A percentile compares a stretch with the other conserved stretches of the same genome.
phyloP scores from a whole-genome alignment of 768 basidiomycete genomes.

The Crassisporium funariophilum region DNA sequence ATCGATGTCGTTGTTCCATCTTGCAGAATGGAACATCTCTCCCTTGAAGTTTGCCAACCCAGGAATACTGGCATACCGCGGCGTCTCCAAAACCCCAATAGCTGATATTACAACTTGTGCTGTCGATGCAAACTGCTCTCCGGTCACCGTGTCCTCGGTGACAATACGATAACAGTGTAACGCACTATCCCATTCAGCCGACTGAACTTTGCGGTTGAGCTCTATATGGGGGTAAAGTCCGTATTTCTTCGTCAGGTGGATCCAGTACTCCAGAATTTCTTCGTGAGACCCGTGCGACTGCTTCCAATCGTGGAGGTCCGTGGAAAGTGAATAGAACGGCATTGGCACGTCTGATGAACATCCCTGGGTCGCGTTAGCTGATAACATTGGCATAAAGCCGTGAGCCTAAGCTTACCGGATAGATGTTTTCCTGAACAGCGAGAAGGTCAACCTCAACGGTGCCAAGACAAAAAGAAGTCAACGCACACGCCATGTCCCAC shows the following conservation, averaged over 20 bases:
- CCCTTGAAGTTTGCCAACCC: constrained; percentile 47
- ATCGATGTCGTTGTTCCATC: constrained; percentile 44
- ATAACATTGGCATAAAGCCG: too few species aligned
- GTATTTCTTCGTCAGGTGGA: constrained; percentile 42
- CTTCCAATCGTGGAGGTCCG: constrained; percentile 50
- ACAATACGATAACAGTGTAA: constrained; percentile 39
- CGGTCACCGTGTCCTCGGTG: constrained; percentile 34
- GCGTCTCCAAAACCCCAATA: constrained; percentile 48
- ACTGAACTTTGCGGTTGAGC: constrained; percentile 46
- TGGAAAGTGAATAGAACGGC: constrained; percentile 49
- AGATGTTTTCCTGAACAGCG: constrained; percentile 34
- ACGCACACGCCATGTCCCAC: constrained; percentile 57
- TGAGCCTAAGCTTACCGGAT: constrained; percentile 33
- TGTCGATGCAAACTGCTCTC: constrained; percentile 26
- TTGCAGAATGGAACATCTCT: constrained; percentile 51
- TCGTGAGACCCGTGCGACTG: constrained; percentile 40
- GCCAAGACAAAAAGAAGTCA: background rate
- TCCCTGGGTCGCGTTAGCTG: too few species aligned
- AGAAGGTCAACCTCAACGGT: background rate
- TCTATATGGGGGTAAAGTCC: constrained; percentile 39
- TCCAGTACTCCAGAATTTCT: constrained; percentile 48
- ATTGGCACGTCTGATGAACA: constrained; percentile 46
- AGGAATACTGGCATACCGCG: constrained; percentile 37
- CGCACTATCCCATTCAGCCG: constrained; percentile 45
- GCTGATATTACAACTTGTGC: constrained; percentile 57